A percentile compares a stretch with the other conserved stretches of the same genome.
These are phyloP conservation scores for Pythium utonaiense DNA, from an alignment of 352 stramenopile genomes.

Conservation along the genomic window DNA sequence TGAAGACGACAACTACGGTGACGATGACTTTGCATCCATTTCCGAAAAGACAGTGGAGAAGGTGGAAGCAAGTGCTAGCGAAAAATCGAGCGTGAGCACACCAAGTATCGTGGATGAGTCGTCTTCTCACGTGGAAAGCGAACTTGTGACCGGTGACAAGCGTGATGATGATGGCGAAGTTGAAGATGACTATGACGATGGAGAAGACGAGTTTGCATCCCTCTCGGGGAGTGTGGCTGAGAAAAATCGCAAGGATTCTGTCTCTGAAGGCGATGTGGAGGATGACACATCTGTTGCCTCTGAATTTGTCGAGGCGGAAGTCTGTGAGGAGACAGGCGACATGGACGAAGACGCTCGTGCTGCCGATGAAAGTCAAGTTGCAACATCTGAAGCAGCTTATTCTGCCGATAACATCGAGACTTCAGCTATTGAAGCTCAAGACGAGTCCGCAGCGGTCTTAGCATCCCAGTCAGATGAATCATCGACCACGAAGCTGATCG, in stretches of 20 bases:
- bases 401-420: background rate
- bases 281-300: background rate
- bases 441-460: background rate
- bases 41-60: conserved; percentile 19
- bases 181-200: background rate
- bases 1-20: conserved; percentile 12
- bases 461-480: conserved; percentile 45
- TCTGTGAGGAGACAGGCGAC: background rate
- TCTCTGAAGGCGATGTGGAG: background rate
- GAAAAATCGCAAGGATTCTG: background rate
- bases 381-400: background rate
- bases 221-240: background rate
- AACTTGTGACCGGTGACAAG: background rate
- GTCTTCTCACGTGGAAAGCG: background rate
- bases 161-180: background rate
- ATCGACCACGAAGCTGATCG: conserved; percentile 47
- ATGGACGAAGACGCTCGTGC: background rate
- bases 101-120: background rate
- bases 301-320: background rate
- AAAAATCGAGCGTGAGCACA: conserved; percentile 6
- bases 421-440: background rate
- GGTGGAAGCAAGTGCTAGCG: background rate
- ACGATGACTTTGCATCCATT: conserved; percentile 42
- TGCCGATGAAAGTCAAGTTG: background rate
- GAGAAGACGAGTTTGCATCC: background rate